phyloP scores from a whole-genome alignment of 257 asterid species.

The Linaria vulgaris region DNA sequence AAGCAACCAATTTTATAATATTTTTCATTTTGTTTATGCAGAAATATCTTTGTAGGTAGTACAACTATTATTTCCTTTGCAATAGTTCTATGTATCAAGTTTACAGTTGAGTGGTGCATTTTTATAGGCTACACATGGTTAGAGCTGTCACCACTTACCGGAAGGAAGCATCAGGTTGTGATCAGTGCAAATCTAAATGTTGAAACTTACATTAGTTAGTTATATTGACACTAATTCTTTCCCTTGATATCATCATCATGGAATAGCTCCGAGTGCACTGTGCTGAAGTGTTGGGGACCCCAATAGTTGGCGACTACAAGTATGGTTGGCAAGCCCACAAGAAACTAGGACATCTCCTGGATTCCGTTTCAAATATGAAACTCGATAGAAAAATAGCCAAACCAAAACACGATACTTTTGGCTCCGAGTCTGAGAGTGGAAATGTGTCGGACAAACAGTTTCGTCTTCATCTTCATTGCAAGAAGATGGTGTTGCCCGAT shows the following conservation, averaged over 20 bases:
- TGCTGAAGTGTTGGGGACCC: conserved; percentile 96
- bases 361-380: conserved; percentile 26
- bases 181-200: neutral
- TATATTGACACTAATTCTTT: conserved; percentile 1
- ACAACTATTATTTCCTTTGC: too few species aligned
- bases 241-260: conserved; percentile 9
- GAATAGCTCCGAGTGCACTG: conserved; percentile 90
- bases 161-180: conserved; percentile 92
- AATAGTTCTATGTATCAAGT: neutral
- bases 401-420: conserved; percentile 31
- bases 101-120: conserved; percentile 18
- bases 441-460: conserved; percentile 60
- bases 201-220: neutral
- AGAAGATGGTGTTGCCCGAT: conserved; percentile 71
- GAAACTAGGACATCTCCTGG: conserved; percentile 43
- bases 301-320: conserved; percentile 91
- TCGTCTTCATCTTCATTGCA: conserved; percentile 88
- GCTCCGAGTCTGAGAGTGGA: conserved; percentile 56
- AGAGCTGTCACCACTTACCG: conserved; percentile 83
- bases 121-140: conserved; percentile 86
- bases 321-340: conserved; percentile 94
- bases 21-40: too few species aligned
- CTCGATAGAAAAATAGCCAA: conserved; percentile 21
- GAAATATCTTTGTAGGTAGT: too few species aligned
- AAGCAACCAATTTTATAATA: too few species aligned